Percentiles rank a stretch among this genome's conserved stretches.
phyloP scores from a whole-genome alignment of 2,329 filamentous ascomycete genomes.

The Aspergillus aculeatinus region DNA sequence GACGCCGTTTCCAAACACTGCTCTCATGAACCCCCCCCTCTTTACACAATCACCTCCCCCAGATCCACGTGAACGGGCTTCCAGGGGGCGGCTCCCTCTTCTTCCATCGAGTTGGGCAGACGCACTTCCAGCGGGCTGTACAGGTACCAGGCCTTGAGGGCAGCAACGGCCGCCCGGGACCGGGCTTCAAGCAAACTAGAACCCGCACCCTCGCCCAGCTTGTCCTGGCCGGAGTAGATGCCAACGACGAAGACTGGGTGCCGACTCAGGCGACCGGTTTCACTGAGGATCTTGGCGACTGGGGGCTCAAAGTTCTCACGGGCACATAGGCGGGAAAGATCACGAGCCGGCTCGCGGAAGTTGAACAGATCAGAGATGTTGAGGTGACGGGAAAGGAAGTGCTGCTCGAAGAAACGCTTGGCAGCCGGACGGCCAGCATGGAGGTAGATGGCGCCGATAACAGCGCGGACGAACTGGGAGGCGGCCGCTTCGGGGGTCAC shows the following conservation, averaged over 20 bases:
- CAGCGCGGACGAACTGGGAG: constrained; percentile 75
- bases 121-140: constrained; percentile 74
- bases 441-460: constrained; percentile 81
- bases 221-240: constrained; percentile 86
- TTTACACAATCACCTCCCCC: constrained; percentile 64
- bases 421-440: constrained; percentile 77
- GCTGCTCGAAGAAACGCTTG: constrained; percentile 77
- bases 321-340: constrained; percentile 78
- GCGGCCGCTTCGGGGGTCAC: constrained; percentile 60
- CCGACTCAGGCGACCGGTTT: constrained; percentile 81
- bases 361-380: constrained; percentile 76
- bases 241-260: constrained; percentile 92
- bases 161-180: constrained; percentile 75
- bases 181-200: constrained; percentile 75
- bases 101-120: constrained; percentile 69
- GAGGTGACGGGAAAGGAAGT: constrained; percentile 78
- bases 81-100: constrained; percentile 62
- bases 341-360: constrained; percentile 79
- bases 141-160: constrained; percentile 92
- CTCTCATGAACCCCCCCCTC: constrained; percentile 14
- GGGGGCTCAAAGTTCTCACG: constrained; percentile 87
- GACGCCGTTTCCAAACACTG: constrained; percentile 15
- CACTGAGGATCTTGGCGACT: constrained; percentile 80
- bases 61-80: constrained; percentile 68
- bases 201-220: constrained; percentile 86